A percentile compares a stretch with the other conserved stretches of the same genome.
Conservation (phyloP, 164 flowering plant genomes). For the Stephania cephalantha region DNA sequence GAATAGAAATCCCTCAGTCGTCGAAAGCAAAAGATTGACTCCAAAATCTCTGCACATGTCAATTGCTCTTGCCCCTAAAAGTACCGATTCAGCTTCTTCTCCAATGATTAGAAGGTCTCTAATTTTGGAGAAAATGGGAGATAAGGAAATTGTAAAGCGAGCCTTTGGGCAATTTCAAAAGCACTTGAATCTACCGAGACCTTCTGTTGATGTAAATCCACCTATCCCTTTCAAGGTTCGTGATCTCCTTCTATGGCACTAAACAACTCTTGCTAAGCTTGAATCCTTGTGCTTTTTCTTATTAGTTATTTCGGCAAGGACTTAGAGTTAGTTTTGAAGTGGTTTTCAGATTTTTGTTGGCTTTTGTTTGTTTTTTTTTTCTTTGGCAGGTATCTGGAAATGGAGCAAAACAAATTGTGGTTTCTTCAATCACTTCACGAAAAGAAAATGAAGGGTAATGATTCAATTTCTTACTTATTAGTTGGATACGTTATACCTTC, state of each 20-base stretch:
- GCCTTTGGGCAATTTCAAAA: conserved; percentile 79
- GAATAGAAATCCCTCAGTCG: conserved; percentile 22
- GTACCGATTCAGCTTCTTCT: conserved; percentile 27
- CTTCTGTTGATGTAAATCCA: conserved; percentile 27
- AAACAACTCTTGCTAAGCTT: background rate
- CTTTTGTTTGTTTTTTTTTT: conserved; percentile 2
- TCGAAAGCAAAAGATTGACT: conserved; percentile 29
- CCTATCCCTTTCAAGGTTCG: conserved; percentile 40
- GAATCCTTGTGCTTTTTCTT: background rate
- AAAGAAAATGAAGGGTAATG: conserved; percentile 57
- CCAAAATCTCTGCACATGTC: conserved; percentile 58
- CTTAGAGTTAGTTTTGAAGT: background rate
- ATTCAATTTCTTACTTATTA: background rate
- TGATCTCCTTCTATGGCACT: conserved; percentile 1
- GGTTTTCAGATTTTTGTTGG: background rate
- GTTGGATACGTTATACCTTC: background rate
- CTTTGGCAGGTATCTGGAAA: conserved; percentile 33
- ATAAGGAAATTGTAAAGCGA: conserved; percentile 80
- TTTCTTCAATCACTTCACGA: conserved; percentile 23
- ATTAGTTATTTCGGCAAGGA: background rate
- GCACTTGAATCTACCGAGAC: conserved; percentile 27
- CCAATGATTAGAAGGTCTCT: conserved; percentile 47
- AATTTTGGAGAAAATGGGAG: conserved; percentile 90
- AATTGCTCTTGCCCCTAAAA: conserved; percentile 33
- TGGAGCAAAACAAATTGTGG: conserved; percentile 26